Conservation (phyloP, 192 early-diverging fungal genomes). For the Martensiomyces pterosporus region DNA sequence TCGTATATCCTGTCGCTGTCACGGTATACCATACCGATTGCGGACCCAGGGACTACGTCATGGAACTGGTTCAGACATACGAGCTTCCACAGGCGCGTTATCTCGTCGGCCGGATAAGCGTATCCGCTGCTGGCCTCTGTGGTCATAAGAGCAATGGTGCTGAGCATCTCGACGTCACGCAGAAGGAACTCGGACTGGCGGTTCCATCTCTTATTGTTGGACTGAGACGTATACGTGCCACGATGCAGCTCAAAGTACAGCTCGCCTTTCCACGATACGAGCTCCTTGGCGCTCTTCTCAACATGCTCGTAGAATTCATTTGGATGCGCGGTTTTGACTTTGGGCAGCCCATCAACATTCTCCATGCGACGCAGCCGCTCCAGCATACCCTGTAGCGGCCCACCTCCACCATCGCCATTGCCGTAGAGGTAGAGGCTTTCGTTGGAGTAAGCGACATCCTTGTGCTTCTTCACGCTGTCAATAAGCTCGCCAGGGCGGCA, state of each 20-base stretch:
- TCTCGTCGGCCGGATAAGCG: conserved; percentile 64
- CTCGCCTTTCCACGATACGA: conserved; percentile 90
- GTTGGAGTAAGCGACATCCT: conserved; percentile 79
- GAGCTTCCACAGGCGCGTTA: conserved; percentile 85
- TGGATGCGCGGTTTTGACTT: conserved; percentile 69
- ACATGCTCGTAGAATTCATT: conserved; percentile 79
- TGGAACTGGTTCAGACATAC: conserved; percentile 95
- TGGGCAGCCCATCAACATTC: conserved; percentile 70
- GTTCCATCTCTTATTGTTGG: conserved; percentile 78
- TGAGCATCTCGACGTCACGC: conserved; percentile 75
- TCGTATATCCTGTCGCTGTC: conserved; percentile 65
- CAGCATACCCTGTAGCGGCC: conserved; percentile 75
- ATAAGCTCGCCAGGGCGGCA: conserved; percentile 59
- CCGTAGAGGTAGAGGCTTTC: conserved; percentile 83
- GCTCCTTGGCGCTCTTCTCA: conserved; percentile 61
- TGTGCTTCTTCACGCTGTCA: conserved; percentile 75
- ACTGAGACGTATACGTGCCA: conserved; percentile 93
- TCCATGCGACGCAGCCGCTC: conserved; percentile 74
- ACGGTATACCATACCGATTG: conserved; percentile 84
- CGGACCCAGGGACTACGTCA: conserved; percentile 88
- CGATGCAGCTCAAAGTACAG: conserved; percentile 98
- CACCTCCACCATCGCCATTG: conserved; percentile 97
- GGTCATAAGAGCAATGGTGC: conserved; percentile 46
- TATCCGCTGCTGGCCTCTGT: conserved; percentile 8
- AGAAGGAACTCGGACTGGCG: conserved; percentile 78